These are phyloP conservation scores for Rhodotorula paludigena DNA, from an alignment of 768 basidiomycete genomes.

Conservation along the genomic window DNA sequence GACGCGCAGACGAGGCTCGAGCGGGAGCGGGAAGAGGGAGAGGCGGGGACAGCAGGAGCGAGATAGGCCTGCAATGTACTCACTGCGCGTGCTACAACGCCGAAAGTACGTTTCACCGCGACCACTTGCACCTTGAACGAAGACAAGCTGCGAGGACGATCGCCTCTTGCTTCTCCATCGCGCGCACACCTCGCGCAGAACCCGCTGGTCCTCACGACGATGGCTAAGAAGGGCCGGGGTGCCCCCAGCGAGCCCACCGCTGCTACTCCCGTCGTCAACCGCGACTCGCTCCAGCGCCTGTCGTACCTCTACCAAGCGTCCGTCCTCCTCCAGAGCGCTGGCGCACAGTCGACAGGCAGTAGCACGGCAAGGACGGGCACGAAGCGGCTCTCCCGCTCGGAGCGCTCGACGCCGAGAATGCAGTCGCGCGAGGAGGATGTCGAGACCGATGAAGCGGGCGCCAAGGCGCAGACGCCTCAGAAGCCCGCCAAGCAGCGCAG, in stretches of 20 bases:
- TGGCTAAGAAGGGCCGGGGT: constrained; percentile 65
- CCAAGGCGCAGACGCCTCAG: not conserved
- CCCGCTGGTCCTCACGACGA: too few species aligned
- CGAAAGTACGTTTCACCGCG: too few species aligned
- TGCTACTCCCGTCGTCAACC: constrained; percentile 53
- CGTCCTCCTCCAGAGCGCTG: constrained; percentile 56
- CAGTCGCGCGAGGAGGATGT: fast-evolving
- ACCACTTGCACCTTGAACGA: too few species aligned
- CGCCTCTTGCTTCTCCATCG: not conserved
- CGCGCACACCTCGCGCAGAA: too few species aligned
- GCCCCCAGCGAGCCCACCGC: constrained; percentile 55
- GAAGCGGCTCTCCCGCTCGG: not conserved
- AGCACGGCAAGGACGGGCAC: not conserved
- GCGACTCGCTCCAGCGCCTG: constrained; percentile 73
- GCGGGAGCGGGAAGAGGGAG: too few species aligned
- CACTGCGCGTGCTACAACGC: too few species aligned
- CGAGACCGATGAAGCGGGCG: not conserved
- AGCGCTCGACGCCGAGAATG: not conserved
- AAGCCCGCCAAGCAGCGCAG: too few species aligned
- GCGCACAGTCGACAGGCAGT: not conserved
- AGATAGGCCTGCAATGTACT: too few species aligned
- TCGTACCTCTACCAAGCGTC: constrained; percentile 61
- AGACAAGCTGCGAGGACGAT: not conserved
- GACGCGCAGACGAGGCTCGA: too few species aligned
- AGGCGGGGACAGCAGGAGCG: too few species aligned